Evolutionary conservation across 2,329 filamentous ascomycete species (phyloP), one percentile per base, ranked within the genome.

Genomic region (Cytospora leucostoma): DNA sequence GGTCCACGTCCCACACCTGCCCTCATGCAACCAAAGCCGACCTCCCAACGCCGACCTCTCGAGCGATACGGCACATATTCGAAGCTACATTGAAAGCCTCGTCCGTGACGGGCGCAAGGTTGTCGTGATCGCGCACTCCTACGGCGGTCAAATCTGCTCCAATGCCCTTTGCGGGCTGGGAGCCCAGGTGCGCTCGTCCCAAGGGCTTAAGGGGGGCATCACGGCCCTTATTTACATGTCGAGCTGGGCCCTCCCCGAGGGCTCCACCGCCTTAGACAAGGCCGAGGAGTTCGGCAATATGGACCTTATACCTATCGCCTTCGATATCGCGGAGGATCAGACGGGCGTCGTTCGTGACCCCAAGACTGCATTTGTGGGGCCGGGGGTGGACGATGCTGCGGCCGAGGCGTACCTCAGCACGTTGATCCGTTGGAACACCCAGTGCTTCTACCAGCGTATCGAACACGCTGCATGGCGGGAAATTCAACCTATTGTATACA

Each of bases 381-480:
- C 58, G 7, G 47, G 47, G 17, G 15, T 21, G 1, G 35, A 34
- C 15, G 58, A 60, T 4, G 33, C n/a, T 2, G 40, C 37, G 56
- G 19, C 51, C 2, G 44, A 59, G 34, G 33, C 47, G 2, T 50
- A 59, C 11, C 3, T 52, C 8, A 53, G 33, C n/a, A 52, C 58
- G 1, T 35, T 37, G 3, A 37, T 19, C 6, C 59, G 51, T 19
- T 61, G 59, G 59, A 50, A 61, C 32, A 38, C 50, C 3, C 33
- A 61, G 13, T 37, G 19, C 5, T 54, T 61, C 50, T 34, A 33
- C 12, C 50, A 55, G 1, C 19, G 35, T 1, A 55, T 38, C 10
- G 27, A 61, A 33, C 12, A 61, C 12, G 35, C 59, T 35, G 58
- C 50, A 17, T 53, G 58, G 58, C 15, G 50, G 8, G 50, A 47